Conservation (phyloP, 441 rosid genomes). For the Aleurites moluccanus region DNA sequence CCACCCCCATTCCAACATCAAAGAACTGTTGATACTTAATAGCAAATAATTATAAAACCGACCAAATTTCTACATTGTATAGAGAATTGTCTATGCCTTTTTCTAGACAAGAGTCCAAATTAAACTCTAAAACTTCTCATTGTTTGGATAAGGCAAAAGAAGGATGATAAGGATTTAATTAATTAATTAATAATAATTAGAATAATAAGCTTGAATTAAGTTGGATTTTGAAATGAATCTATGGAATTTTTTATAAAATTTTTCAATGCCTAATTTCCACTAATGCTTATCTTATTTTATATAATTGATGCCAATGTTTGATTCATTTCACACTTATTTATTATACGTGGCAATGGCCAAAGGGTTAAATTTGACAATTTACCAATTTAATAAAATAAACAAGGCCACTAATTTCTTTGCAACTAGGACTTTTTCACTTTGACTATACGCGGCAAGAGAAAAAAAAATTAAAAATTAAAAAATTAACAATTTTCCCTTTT, state of each 20-base stretch:
- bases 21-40: neutral
- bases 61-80: neutral
- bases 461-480: neutral
- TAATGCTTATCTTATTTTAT: neutral
- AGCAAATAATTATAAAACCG: neutral
- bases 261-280: conserved; percentile 29
- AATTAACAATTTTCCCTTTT: no score
- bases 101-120: neutral
- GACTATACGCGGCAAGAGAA: conserved; percentile 9
- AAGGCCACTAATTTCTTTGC: conserved; percentile 2
- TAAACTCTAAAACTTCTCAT: neutral
- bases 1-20: neutral
- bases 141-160: conserved; percentile 21
- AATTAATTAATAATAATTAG: no score
- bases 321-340: conserved; percentile 26
- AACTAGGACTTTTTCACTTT: neutral
- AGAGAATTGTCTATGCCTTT: neutral
- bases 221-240: no score
- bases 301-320: conserved; percentile 22
- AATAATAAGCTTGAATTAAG: no score
- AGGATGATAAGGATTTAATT: conserved; percentile 18
- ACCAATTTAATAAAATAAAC: neutral
- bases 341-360: neutral
- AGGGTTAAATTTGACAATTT: neutral
- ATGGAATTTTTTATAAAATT: neutral